Conservation (phyloP, 2,329 filamentous ascomycete genomes). For the Diplodia intermedia region DNA sequence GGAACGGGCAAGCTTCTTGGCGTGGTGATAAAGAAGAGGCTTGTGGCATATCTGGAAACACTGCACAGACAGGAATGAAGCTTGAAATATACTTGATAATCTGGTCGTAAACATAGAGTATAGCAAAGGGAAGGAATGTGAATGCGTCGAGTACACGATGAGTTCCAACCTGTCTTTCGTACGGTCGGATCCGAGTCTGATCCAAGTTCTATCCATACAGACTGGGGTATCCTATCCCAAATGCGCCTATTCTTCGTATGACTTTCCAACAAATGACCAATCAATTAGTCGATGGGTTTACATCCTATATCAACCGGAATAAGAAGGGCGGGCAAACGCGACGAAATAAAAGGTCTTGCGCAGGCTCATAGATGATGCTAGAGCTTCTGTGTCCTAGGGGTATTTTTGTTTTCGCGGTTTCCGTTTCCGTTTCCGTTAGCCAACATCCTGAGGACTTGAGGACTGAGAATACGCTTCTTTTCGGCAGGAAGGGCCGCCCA, state of each 20-base stretch:
- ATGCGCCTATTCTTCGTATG: neutral
- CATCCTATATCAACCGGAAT: no score
- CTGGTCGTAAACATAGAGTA: neutral
- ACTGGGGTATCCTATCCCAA: neutral
- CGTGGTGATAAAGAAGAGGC: constrained; percentile 65
- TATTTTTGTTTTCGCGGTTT: neutral
- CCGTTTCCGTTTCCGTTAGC: constrained; percentile 20
- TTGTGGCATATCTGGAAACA: constrained; percentile 61
- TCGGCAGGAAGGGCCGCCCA: constrained; percentile 13
- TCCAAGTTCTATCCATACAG: neutral
- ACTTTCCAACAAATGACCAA: neutral
- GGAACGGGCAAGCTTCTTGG: constrained; percentile 59
- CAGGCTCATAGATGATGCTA: neutral
- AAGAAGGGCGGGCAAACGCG: neutral
- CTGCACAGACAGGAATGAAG: constrained; percentile 36
- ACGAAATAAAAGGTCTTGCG: neutral
- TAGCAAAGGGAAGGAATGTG: neutral
- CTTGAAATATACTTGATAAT: neutral
- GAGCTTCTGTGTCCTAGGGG: constrained; percentile 7
- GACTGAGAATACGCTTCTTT: constrained; percentile 16
- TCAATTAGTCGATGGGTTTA: no score
- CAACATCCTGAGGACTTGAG: constrained; percentile 11
- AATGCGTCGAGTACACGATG: neutral
- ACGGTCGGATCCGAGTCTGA: neutral
- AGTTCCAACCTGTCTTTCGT: neutral